phyloP scores from a whole-genome alignment of 352 stramenopile species.

The Globisporangium sylvaticum region DNA sequence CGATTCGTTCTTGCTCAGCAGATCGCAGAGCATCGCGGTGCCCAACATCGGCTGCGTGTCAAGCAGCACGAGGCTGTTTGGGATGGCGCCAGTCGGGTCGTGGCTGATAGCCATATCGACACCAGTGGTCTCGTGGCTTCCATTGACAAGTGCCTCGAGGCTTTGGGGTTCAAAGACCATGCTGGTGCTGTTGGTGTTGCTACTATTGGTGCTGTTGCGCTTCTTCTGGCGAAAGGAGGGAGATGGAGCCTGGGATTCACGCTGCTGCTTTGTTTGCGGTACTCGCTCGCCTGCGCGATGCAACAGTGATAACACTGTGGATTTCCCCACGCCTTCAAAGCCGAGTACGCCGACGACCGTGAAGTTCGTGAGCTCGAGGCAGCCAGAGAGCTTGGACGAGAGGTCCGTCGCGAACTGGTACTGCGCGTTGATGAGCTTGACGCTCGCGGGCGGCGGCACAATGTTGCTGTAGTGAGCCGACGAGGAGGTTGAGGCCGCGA shows the following conservation, averaged over 20 bases:
- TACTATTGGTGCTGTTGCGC: background rate
- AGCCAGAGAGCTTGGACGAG: conserved; percentile 40
- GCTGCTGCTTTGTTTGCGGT: conserved; percentile 7
- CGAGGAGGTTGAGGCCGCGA: background rate
- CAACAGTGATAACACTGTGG: conserved; percentile 60
- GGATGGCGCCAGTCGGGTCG: conserved; percentile 22
- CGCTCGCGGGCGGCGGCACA: conserved; percentile 22
- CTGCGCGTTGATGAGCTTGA: conserved; percentile 56
- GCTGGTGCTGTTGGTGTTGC: background rate
- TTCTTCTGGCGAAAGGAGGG: conserved; percentile 4
- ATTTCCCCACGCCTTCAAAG: conserved; percentile 70
- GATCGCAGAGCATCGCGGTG: conserved; percentile 47
- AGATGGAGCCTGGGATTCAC: background rate
- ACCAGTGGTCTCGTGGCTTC: conserved; percentile 43
- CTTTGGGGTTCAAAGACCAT: conserved; percentile 34
- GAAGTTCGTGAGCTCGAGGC: conserved; percentile 64
- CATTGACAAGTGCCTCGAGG: conserved; percentile 31
- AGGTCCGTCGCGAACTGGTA: conserved; percentile 69
- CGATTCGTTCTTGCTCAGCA: conserved; percentile 45
- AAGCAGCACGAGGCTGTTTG: conserved; percentile 46
- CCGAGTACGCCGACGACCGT: conserved; percentile 66
- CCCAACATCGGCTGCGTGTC: conserved; percentile 70
- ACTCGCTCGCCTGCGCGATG: background rate
- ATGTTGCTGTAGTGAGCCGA: conserved; percentile 9
- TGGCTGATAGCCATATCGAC: conserved; percentile 53